Percentiles rank a stretch among this genome's conserved stretches.
Conservation (phyloP, 2,329 filamentous ascomycete species). For the Trematosphaeria pertusa region DNA sequence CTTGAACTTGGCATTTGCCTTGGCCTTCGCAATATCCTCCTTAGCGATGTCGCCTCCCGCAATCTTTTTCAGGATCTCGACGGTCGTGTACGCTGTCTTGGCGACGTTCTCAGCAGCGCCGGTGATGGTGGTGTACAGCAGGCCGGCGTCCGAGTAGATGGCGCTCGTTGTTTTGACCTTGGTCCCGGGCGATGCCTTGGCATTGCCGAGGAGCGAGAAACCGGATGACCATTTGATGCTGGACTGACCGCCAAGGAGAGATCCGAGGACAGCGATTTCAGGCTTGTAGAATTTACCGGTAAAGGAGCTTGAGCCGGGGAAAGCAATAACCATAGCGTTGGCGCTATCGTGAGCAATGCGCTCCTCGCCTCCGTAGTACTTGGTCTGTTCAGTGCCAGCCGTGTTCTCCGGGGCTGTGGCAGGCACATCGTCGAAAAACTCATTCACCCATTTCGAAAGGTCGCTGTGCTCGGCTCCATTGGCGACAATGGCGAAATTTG, state of each 20-base stretch:
- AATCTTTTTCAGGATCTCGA: constrained; percentile 82
- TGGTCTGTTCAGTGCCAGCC: constrained; percentile 70
- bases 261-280: constrained; percentile 83
- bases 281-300: constrained; percentile 81
- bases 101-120: constrained; percentile 77
- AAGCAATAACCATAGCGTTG: constrained; percentile 87
- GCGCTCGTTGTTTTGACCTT: constrained; percentile 77
- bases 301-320: constrained; percentile 84
- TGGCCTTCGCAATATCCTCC: constrained; percentile 90
- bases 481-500: constrained; percentile 89
- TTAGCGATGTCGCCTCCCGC: constrained; percentile 76
- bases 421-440: constrained; percentile 85
- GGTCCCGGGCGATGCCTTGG: constrained; percentile 69
- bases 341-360: constrained; percentile 77
- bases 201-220: constrained; percentile 88
- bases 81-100: constrained; percentile 75
- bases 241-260: constrained; percentile 88
- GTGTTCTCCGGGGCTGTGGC: constrained; percentile 51
- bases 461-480: constrained; percentile 81
- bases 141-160: constrained; percentile 92
- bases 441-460: constrained; percentile 86
- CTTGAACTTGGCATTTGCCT: constrained; percentile 92
- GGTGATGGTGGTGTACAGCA: constrained; percentile 81
- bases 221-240: constrained; percentile 95
- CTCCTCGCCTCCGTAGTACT: constrained; percentile 96